Base-by-base conservation (phyloP, 331 rosid genomes). In the Phaseolus coccineus region DNA sequence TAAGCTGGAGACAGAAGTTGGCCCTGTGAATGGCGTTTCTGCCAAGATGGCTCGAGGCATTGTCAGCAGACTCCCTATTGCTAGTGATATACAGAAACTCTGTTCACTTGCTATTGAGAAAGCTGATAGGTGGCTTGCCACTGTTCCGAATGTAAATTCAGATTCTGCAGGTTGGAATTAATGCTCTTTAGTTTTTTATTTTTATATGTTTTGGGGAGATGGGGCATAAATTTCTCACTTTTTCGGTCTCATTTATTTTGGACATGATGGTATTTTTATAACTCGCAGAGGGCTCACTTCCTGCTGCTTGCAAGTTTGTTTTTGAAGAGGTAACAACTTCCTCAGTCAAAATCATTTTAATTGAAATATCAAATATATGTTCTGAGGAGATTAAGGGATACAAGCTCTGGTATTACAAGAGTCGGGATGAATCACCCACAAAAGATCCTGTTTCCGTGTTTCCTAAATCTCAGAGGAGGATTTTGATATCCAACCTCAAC, bases 251-350 rank as follows among this genome's bases (percentile, higher is more conserved):
- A 53, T 57, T 58, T 64, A 37, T 63, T 48, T 70, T 74, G 15
- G 52, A 47, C 46, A 56, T 65, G 67, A 61, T 76, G 42, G 40
- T 25, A 66, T 78, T 74, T 73, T 73, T 61, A 67, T 25, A 55
- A 50, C 64, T 81, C 86, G 83, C 96, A 95, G 98, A 87, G 85
- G 97, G 87, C 78, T 91, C 97, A 37, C 92, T 91, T 83, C 97
- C 98, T 85, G 94, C 97, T 77, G 93, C 98, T 70, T 95, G 97
- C 95, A 95, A 91, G 89, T 95, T 92, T 87, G 82, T 95, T 81
- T 95, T 95, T 71, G 97, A 95, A 90, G 97, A 91, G 86, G 87
- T 90, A 64, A 69, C 94, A 80, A 69, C 90, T 73, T 87, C 97
- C 28, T 88, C 94, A 2, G 93, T 91, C 51, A 89, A 84, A 78